Base-by-base conservation (phyloP, 2,329 filamentous ascomycete species). In the Ceratocystis diversiconidia region DNA sequence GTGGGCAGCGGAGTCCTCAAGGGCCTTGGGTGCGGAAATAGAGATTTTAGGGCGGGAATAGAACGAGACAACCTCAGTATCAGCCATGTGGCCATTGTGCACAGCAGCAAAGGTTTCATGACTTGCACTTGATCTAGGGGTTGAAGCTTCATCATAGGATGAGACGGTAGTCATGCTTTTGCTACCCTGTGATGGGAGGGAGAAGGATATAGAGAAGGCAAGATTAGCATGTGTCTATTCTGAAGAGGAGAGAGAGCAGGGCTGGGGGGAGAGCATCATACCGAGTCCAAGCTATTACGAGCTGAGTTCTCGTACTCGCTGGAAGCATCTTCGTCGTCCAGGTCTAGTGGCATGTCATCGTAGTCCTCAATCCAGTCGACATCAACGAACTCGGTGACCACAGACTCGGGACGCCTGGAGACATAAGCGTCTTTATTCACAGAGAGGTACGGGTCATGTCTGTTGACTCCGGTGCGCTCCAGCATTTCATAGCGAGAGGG, bases 101-200 rank as follows among this genome's bases (percentile, higher is more conserved):
- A 65, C 55, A 15, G 64, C 60, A 15, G 36, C 41, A 25, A 59
- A 60, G 22, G 62, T 41, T 7, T 65, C 63, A 68, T 83, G 81
- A 69, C 82, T 79, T 69, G 80, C 80, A 70, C 78, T 82, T 59
- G 87, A 87, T 68, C 84, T 82, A 19, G 92, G 92, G 30, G 92
- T 96, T 36, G 84, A 84, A 2, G 86, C 81, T 73, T 95, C 91
- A 72, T 95, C 90, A 71, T 88, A 91, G 1, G 90, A 92, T 5
- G 91, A 95, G 46, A 94, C 79, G 1, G 92, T 95, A 2, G 90
- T 92, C 72, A 92, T 85, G 77, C 90, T 95, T 67, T 88, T 83
- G 70, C 81, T 82, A 68, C 83, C 80, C 88, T 91, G 72, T 71
- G 70, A 68, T 73, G 28, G 32, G 22, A 52, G 32, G 46, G 22